Percentiles rank a stretch among this genome's conserved stretches.
Conservation (phyloP, 345 rosid species). For the Sonneratia alba region DNA sequence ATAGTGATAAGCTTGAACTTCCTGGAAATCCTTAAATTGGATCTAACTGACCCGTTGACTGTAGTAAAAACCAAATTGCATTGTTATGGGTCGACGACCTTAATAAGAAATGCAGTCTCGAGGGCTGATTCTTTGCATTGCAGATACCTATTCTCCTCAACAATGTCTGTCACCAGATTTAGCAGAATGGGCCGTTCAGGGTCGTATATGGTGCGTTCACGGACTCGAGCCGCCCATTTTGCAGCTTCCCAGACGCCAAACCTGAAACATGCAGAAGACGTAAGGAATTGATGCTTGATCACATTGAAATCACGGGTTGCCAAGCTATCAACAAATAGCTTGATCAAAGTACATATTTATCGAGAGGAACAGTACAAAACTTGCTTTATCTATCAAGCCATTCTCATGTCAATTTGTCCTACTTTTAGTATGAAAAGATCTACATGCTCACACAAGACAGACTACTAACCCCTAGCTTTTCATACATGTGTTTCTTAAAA, state of each 20-base stretch:
- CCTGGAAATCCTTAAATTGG: no score
- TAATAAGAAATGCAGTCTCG: conserved; percentile 70
- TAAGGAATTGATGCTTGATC: neutral
- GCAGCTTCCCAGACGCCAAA: conserved; percentile 97
- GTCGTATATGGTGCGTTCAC: conserved; percentile 56
- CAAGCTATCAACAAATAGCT: neutral
- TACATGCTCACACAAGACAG: neutral
- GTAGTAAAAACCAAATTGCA: neutral
- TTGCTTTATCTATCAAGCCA: neutral
- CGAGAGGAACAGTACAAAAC: neutral
- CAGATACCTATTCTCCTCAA: conserved; percentile 76
- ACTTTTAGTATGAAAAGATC: neutral
- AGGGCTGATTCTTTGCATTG: conserved; percentile 66
- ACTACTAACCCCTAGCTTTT: neutral
- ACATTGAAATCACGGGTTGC: no score
- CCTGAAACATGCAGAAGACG: conserved; percentile 25
- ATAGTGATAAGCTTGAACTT: no score
- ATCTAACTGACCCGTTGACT: no score
- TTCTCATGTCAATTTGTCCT: neutral
- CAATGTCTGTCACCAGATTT: conserved; percentile 63
- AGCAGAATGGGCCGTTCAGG: conserved; percentile 62
- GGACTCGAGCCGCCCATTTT: conserved; percentile 80
- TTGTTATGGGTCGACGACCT: conserved; percentile 13
- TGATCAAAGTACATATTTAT: neutral
- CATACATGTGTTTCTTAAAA: no score